Percentiles rank a stretch among this genome's conserved stretches.
Conservation (phyloP, 345 rosid genomes). For the Linum usitatissimum region DNA sequence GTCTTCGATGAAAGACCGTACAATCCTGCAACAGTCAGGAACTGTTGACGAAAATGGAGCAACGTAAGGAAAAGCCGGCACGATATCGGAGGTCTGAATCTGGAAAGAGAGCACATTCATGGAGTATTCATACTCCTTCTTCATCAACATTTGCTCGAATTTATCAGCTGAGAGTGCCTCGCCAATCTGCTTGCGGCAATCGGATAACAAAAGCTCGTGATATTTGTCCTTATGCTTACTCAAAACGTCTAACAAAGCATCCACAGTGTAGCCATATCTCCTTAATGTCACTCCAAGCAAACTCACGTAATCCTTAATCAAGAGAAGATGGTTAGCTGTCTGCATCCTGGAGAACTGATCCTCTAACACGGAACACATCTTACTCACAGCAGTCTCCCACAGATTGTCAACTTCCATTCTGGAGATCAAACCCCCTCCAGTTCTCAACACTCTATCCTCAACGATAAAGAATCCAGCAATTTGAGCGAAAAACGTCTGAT, state of each 20-base stretch:
- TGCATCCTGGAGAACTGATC: slow-evolving; percentile 99
- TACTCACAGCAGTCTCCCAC: slow-evolving; percentile 91
- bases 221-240: slow-evolving; percentile 92
- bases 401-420: slow-evolving; percentile 77
- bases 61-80: slow-evolving; percentile 79
- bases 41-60: slow-evolving; percentile 93
- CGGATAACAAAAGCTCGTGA: slow-evolving; percentile 84
- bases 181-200: slow-evolving; percentile 80
- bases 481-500: slow-evolving; percentile 91
- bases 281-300: slow-evolving; percentile 85
- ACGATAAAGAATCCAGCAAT: slow-evolving; percentile 94
- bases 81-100: slow-evolving; percentile 76
- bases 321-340: slow-evolving; percentile 83
- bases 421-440: slow-evolving; percentile 80
- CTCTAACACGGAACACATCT: slow-evolving; percentile 93
- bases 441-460: slow-evolving; percentile 80
- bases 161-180: slow-evolving; percentile 92
- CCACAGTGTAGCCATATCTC: slow-evolving; percentile 80
- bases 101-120: slow-evolving; percentile 98
- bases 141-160: slow-evolving; percentile 97
- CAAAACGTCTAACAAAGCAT: slow-evolving; percentile 79
- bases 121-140: slow-evolving; percentile 88
- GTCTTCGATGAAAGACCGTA: slow-evolving; percentile 88
- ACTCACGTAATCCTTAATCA: slow-evolving; percentile 95
- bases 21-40: slow-evolving; percentile 94